phyloP scores from a whole-genome alignment of 1,284 basidiomycete species.

The Afroboletus lepidellus region DNA sequence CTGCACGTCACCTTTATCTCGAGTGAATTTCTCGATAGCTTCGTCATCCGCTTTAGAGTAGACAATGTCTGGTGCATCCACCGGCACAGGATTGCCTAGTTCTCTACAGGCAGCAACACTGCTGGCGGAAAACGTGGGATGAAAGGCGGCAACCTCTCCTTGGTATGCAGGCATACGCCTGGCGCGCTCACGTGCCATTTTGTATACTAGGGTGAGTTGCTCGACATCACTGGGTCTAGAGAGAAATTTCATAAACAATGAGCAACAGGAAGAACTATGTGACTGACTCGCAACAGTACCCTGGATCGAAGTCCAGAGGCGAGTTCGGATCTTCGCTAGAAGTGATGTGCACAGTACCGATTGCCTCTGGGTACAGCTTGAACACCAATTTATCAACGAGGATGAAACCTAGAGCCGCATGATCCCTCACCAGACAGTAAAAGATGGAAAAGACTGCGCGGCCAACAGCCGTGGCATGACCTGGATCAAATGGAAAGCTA shows the following conservation, averaged over 20 bases:
- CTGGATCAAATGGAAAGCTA: conserved; percentile 9
- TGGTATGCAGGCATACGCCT: conserved; percentile 55
- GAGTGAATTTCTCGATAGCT: conserved; percentile 44
- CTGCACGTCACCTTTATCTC: conserved; percentile 33
- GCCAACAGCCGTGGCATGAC: not conserved
- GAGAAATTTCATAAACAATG: not conserved
- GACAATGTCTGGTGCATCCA: conserved; percentile 44
- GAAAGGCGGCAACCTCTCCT: conserved; percentile 45
- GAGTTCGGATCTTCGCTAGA: conserved; percentile 25
- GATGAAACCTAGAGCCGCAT: too few species aligned
- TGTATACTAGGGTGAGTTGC: conserved; percentile 24
- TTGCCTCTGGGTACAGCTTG: conserved; percentile 32
- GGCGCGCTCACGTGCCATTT: too few species aligned
- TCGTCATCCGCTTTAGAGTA: conserved; percentile 59
- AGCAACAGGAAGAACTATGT: not conserved
- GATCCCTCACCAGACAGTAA: conserved; percentile 21
- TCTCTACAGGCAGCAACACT: conserved; percentile 42
- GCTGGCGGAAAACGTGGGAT: conserved; percentile 48
- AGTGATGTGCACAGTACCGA: conserved; percentile 31
- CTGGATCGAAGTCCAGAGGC: conserved; percentile 22
- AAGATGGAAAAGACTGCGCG: conserved; percentile 6
- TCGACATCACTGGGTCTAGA: conserved; percentile 2
- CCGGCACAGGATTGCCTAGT: conserved; percentile 37
- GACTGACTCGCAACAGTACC: conserved; percentile 14
- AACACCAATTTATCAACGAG: conserved; percentile 5